These are phyloP conservation scores for Vigna reflexopilosa DNA, from an alignment of 306 rosid species.

Conservation along the genomic window DNA sequence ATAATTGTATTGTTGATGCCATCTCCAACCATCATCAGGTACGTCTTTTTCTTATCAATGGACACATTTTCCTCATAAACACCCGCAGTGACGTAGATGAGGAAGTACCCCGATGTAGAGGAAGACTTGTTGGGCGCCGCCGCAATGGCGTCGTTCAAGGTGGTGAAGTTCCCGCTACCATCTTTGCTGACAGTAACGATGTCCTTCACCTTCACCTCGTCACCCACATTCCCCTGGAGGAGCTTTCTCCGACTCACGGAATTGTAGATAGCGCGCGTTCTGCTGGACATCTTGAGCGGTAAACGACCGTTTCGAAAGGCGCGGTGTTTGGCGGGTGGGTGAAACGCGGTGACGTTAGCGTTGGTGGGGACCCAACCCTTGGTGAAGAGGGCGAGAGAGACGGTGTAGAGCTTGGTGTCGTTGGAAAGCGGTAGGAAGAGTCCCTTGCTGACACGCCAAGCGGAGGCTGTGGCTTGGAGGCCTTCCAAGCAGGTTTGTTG, in stretches of 20 bases:
- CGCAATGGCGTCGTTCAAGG: constrained; percentile 69
- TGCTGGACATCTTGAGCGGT: constrained; percentile 66
- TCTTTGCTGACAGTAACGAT: constrained; percentile 68
- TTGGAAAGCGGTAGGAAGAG: constrained; percentile 57
- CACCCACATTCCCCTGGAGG: constrained; percentile 3
- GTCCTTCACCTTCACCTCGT: constrained; percentile 53
- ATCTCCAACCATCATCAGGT: constrained; percentile 82
- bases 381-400: constrained; percentile 73
- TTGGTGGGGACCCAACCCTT: constrained; percentile 74
- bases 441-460: constrained; percentile 57
- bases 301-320: constrained; percentile 63
- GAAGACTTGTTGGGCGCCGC: constrained; percentile 71
- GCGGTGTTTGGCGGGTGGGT: constrained; percentile 30
- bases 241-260: constrained; percentile 61
- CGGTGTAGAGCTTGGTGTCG: constrained; percentile 71
- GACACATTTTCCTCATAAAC: constrained; percentile 74
- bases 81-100: constrained; percentile 73
- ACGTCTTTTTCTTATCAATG: constrained; percentile 61
- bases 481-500: constrained; percentile 83
- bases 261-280: constrained; percentile 60
- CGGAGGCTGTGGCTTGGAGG: constrained; percentile 57
- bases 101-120: constrained; percentile 56
- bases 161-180: constrained; percentile 74
- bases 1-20: constrained; percentile 74
- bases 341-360: constrained; percentile 41